Conservation (phyloP, 2,329 filamentous ascomycete genomes). For the Aspergillus eucalypticola region DNA sequence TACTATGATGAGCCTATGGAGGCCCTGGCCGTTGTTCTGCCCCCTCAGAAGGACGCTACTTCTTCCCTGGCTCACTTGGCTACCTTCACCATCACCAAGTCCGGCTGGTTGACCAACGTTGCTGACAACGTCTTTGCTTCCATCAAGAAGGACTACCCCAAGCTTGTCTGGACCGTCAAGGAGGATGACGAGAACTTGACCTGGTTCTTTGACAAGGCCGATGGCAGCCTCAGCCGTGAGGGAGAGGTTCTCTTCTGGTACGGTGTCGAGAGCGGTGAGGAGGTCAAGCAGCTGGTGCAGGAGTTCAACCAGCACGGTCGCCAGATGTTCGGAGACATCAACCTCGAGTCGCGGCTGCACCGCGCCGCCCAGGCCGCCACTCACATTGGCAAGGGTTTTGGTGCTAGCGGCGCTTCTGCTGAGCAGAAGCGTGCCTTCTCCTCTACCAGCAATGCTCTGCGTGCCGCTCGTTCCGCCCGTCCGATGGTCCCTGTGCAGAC, state of each 20-base stretch:
- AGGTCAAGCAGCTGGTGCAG: slow-evolving; percentile 79
- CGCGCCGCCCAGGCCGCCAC: slow-evolving; percentile 72
- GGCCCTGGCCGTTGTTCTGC: slow-evolving; percentile 84
- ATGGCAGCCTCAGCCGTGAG: slow-evolving; percentile 82
- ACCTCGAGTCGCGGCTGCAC: slow-evolving; percentile 81
- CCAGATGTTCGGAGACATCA: slow-evolving; percentile 85
- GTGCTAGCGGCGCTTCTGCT: slow-evolving; percentile 48
- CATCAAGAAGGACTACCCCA: slow-evolving; percentile 90
- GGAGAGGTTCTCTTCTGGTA: slow-evolving; percentile 97
- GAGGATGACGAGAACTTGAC: slow-evolving; percentile 94
- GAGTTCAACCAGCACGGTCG: slow-evolving; percentile 82
- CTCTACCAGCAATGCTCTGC: slow-evolving; percentile 51
- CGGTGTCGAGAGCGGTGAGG: slow-evolving; percentile 76
- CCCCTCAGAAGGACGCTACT: slow-evolving; percentile 58
- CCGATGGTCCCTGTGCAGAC: slow-evolving; percentile 33
- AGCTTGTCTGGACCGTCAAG: slow-evolving; percentile 94
- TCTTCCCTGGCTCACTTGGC: slow-evolving; percentile 77
- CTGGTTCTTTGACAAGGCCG: slow-evolving; percentile 97
- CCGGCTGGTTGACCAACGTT: slow-evolving; percentile 91
- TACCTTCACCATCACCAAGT: slow-evolving; percentile 89
- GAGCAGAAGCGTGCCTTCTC: slow-evolving; percentile 71
- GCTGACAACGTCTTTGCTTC: slow-evolving; percentile 92
- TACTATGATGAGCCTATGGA: slow-evolving; percentile 96
- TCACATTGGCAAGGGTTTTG: slow-evolving; percentile 51
- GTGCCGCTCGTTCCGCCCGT: slow-evolving; percentile 34